Percentiles rank a stretch among this genome's conserved stretches.
phyloP scores from a whole-genome alignment of 208 protist genomes.

The Trypanosoma cruzi region DNA sequence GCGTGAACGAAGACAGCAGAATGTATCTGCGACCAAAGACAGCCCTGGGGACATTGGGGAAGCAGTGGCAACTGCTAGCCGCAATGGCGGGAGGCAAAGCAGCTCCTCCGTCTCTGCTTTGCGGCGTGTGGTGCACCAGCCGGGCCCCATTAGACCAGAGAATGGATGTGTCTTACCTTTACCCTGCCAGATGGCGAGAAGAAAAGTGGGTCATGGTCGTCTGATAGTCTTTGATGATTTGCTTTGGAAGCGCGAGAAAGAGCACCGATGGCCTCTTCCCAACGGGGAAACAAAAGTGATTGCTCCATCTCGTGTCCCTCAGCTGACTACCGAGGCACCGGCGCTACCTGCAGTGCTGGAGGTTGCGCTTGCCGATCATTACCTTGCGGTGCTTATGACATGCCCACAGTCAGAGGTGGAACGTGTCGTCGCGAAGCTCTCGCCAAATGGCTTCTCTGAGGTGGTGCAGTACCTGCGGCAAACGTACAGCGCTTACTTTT shows the following conservation, averaged over 20 bases:
- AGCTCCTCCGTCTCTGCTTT: background rate
- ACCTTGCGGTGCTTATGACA: conserved; percentile 39
- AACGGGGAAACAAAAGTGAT: background rate
- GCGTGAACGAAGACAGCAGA: background rate
- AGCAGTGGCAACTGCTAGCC: background rate
- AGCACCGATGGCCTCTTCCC: background rate
- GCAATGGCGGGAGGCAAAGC: background rate
- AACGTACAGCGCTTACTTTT: conserved; percentile 5
- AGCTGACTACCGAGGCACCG: conserved; percentile 35
- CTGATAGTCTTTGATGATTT: conserved; percentile 10
- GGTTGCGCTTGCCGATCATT: conserved; percentile 37
- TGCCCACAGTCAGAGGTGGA: conserved; percentile 44
- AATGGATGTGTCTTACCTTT: background rate
- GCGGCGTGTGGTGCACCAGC: conserved; percentile 11
- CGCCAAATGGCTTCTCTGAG: conserved; percentile 29
- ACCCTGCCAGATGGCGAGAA: background rate
- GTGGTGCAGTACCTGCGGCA: conserved; percentile 45
- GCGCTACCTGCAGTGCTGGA: conserved; percentile 45
- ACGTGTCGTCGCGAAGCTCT: conserved; percentile 41
- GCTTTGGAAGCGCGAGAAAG: conserved; percentile 20
- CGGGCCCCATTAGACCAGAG: conserved; percentile 8
- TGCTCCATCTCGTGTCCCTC: background rate
- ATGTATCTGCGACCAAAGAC: background rate
- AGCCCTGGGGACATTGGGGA: background rate
- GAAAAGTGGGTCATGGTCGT: conserved; percentile 1